Evolutionary conservation across 371 early-diverging fungal genomes (phyloP), one percentile per base, ranked within the genome.

Genomic region (Rhizopus sp.): DNA sequence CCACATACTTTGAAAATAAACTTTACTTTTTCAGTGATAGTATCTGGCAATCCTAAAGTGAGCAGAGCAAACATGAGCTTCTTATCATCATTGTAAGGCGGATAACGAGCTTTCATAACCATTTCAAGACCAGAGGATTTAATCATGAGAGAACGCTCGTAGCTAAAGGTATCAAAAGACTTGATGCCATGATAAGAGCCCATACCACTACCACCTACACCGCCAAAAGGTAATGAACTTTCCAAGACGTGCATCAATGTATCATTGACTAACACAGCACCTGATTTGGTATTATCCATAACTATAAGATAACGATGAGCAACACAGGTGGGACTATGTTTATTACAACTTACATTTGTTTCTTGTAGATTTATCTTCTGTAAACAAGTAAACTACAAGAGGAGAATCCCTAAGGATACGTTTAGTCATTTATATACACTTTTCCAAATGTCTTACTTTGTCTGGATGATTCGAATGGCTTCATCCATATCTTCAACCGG

Each of bases 141-240:
- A 68, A 81, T 66, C 70, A 84, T 72, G 4, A 80, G 70, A 31
- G 79, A 52, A 31, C 89, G 78, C 37, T 83, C 79, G 55, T 91
- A 88, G 17, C 85, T 81, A 64, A 94, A 91, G 4, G 84, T 77
- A 17, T 87, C 79, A 63, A 95, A 91, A 17, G 93, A 90, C 48
- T 75, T 68, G 52, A 78, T 75, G 55, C 94, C 95, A 41, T 90
- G 91, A 68, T 94, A 95, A 35, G 70, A 64, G 52, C 96, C 96
- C 59, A 86, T 78, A 12, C 96, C 96, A n/a, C 89, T 88, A 3
- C 84, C 72, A 0, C 95, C 95, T 7, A 90, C 82, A 23, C 95
- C 96, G 37, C 94, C 93, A 71, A 94, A 94, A 12, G 96, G 95
- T 45, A 90, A 56, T 40, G 72, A 63, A 5, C 66, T 51, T 50